A percentile compares a stretch with the other conserved stretches of the same genome.
These are phyloP conservation scores for Papiliotrema nemorosa DNA, from an alignment of 1,284 basidiomycete genomes.

Conservation along the genomic window DNA sequence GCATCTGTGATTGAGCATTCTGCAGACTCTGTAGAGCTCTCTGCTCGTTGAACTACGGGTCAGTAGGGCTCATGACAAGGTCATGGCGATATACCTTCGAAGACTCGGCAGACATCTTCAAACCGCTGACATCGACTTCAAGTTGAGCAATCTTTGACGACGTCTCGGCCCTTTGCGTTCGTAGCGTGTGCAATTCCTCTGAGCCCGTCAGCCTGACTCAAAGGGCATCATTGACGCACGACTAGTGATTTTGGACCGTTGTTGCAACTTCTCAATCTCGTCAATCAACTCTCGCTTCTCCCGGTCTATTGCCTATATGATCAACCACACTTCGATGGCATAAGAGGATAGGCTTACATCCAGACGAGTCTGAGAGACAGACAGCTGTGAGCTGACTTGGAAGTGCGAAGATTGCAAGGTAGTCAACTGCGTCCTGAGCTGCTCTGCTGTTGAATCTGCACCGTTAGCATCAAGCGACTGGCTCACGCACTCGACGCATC, in stretches of 20 bases:
- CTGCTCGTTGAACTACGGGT: slow-evolving; percentile 40
- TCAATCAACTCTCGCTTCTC: slow-evolving; percentile 45
- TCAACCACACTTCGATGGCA: background rate
- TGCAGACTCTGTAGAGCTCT: slow-evolving; percentile 33
- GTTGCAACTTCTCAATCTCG: slow-evolving; percentile 37
- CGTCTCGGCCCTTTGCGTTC: slow-evolving; percentile 35
- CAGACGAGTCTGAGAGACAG: slow-evolving; percentile 33
- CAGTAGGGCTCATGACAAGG: background rate
- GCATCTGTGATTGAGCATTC: slow-evolving; percentile 36
- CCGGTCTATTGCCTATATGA: slow-evolving; percentile 30
- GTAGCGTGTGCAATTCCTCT: slow-evolving; percentile 43
- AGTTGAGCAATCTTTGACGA: slow-evolving; percentile 73
- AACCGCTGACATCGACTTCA: slow-evolving; percentile 77
- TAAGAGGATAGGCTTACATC: slow-evolving; percentile 21
- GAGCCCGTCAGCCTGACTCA: slow-evolving; percentile 2
- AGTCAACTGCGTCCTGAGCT: slow-evolving; percentile 39
- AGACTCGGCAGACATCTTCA: slow-evolving; percentile 61
- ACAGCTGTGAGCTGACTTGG: slow-evolving; percentile 30
- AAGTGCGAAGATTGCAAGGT: slow-evolving; percentile 34
- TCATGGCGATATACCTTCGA: slow-evolving; percentile 29
- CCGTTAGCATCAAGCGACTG: background rate
- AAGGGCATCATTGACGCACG: slow-evolving; percentile 22
- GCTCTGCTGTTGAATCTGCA: slow-evolving; percentile 31
- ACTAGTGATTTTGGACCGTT: slow-evolving; percentile 25
- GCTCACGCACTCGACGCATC: slow-evolving; percentile 33